These are phyloP conservation scores for Lipomyces japonicus DNA, from an alignment of 805 yeast genomes.

Conservation along the genomic window DNA sequence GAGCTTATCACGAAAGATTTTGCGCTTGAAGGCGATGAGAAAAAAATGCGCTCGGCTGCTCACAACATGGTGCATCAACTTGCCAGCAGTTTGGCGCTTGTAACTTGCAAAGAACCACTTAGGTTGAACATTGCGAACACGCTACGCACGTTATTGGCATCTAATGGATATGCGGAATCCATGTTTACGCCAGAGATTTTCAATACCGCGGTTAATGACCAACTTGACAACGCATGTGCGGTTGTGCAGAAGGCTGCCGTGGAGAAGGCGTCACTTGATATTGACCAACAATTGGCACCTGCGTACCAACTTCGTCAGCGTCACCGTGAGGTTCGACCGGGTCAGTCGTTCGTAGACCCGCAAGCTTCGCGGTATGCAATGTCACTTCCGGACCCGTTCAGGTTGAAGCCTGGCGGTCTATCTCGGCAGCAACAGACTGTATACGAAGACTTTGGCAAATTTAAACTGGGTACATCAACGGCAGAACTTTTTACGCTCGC, in stretches of 20 bases:
- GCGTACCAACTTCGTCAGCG: constrained; percentile 69
- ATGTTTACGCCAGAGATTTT: constrained; percentile 60
- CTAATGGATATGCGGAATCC: constrained; percentile 51
- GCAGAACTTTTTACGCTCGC: constrained; percentile 32
- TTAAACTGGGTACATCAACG: constrained; percentile 26
- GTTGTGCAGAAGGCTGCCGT: constrained; percentile 83
- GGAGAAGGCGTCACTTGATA: constrained; percentile 77
- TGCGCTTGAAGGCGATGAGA: constrained; percentile 83
- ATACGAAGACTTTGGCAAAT: constrained; percentile 59
- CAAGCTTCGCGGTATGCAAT: constrained; percentile 67
- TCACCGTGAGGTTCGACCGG: constrained; percentile 54
- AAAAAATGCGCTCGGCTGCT: constrained; percentile 76
- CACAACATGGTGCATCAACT: constrained; percentile 72
- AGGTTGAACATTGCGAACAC: constrained; percentile 56
- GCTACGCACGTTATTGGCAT: constrained; percentile 47
- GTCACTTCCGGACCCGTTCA: constrained; percentile 82
- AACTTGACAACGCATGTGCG: constrained; percentile 73
- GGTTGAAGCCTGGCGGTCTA: constrained; percentile 72
- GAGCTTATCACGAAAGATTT: constrained; percentile 84
- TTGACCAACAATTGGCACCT: constrained; percentile 74
- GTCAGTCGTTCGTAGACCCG: constrained; percentile 67
- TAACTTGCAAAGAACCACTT: constrained; percentile 82
- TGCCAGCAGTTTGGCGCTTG: constrained; percentile 78
- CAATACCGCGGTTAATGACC: constrained; percentile 78
- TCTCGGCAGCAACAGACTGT: constrained; percentile 67